phyloP scores from a whole-genome alignment of 805 yeast species.

The Candida caryicola region DNA sequence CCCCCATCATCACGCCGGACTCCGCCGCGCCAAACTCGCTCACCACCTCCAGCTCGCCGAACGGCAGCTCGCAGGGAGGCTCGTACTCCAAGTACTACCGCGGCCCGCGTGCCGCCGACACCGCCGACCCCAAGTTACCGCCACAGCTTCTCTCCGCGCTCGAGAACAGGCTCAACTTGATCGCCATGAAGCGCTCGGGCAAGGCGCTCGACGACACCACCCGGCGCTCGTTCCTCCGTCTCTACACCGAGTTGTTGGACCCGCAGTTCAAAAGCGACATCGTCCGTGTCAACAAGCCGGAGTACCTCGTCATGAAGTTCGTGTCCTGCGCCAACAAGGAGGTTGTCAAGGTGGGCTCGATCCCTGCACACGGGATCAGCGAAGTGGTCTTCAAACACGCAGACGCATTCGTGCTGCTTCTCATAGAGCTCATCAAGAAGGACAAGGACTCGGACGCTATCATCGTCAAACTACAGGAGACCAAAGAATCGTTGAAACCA shows the following conservation, averaged over 20 bases:
- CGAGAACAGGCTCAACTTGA: conserved; percentile 39
- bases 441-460: conserved; percentile 38
- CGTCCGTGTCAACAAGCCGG: conserved; percentile 31
- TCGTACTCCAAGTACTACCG: conserved; percentile 10
- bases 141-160: conserved; percentile 35
- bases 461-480: conserved; percentile 43
- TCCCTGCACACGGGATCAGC: conserved; percentile 25
- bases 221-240: conserved; percentile 56
- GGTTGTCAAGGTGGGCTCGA: conserved; percentile 39
- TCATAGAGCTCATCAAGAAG: conserved; percentile 34
- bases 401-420: conserved; percentile 32
- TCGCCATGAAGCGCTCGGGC: conserved; percentile 45
- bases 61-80: conserved; percentile 1
- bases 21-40: background rate
- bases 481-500: conserved; percentile 37
- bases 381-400: conserved; percentile 37
- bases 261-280: conserved; percentile 40
- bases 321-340: conserved; percentile 54
- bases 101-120: conserved; percentile 7
- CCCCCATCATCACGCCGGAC: conserved; percentile 17
- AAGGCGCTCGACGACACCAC: conserved; percentile 44
- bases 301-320: conserved; percentile 51
- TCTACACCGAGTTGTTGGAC: conserved; percentile 59
- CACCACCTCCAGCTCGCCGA: background rate
- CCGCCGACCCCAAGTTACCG: conserved; percentile 32